Base-by-base conservation (phyloP, 441 rosid genomes). In the Erodium trifolium region DNA sequence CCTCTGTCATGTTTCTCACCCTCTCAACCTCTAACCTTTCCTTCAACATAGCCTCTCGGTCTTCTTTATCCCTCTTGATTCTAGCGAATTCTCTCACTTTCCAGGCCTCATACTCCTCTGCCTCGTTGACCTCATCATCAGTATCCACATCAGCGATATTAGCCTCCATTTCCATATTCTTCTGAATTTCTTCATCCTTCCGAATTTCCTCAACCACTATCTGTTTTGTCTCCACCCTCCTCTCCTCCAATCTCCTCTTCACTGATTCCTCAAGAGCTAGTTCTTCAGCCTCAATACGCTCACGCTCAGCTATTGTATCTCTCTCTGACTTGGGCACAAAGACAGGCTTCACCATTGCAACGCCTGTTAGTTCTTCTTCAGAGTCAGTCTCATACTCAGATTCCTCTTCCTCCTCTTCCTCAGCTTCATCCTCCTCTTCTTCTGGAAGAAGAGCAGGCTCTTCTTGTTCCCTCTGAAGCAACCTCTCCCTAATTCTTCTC, bases 301-400 rank as follows among this genome's bases (percentile, higher is more conserved):
- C 91, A 59, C 92, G 86, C 77, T 93, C 98, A 34, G 88, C 96
- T 7, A 90, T 81, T 0, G 96, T 93, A 47, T 88, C 96, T 66
- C 98, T 88, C 82, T 87, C 97, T 0, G 93, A 47, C 75, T 88
- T 90, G 0, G 89, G 91, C 6, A 93, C 93, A 79, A 83, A 90
- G 8, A 90, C 83, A 8, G 97, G 96, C 81, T 93, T 93, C 72
- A 85, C 78, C 98, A 93, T 84, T 7, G 91, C 79, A 19, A 86
- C 77, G 16, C 92, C 92, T 0, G 66, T 79, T 73, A 70, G 76
- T 16, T 86, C 97, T 29, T 90, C 97, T 66, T 90, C 97, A 0
- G 91, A 88, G 76, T 88, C 96, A 13, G 98, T 92, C 86, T 92
- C 98, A 39, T 87, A 90, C 82, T 92, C 98, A 0, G 93, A 88